Percentiles rank a stretch among this genome's conserved stretches.
Conservation (phyloP, 495 filamentous ascomycete genomes). For the Hypoxylon lienhwacheense region DNA sequence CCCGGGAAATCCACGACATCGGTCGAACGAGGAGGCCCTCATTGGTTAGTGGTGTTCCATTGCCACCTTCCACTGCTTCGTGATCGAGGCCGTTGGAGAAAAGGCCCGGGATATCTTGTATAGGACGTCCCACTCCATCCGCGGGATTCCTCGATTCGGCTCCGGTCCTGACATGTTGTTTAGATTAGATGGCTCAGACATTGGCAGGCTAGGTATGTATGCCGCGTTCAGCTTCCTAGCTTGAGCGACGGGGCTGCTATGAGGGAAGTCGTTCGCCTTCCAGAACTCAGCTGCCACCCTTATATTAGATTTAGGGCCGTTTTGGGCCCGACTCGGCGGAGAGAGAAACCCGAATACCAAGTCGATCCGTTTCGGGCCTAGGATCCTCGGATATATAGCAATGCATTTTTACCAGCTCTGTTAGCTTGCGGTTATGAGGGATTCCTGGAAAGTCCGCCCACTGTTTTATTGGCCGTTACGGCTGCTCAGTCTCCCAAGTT, state of each 20-base stretch:
- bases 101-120: conserved; percentile 17
- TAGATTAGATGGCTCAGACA: conserved; percentile 6
- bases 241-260: conserved; percentile 13
- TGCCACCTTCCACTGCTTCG: conserved; percentile 28
- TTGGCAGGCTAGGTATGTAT: background rate
- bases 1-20: conserved; percentile 8
- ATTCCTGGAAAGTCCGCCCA: too few relatives aligned
- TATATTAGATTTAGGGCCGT: conserved; percentile 8
- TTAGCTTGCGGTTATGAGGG: background rate
- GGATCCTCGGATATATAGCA: background rate
- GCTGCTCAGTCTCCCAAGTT: too few relatives aligned
- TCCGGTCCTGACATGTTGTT: background rate
- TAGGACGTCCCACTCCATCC: conserved; percentile 19
- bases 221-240: conserved; percentile 19
- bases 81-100: conserved; percentile 24
- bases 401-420: conserved; percentile 6
- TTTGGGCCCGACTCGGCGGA: conserved; percentile 23
- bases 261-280: conserved; percentile 9
- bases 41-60: conserved; percentile 25
- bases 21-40: background rate
- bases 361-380: background rate
- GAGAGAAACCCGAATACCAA: background rate
- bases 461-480: too few relatives aligned
- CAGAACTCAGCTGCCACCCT: conserved; percentile 24
- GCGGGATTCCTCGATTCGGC: conserved; percentile 10